These are phyloP conservation scores for Kockiozyma suomiensis DNA, from an alignment of 805 yeast species.

Conservation along the genomic window DNA sequence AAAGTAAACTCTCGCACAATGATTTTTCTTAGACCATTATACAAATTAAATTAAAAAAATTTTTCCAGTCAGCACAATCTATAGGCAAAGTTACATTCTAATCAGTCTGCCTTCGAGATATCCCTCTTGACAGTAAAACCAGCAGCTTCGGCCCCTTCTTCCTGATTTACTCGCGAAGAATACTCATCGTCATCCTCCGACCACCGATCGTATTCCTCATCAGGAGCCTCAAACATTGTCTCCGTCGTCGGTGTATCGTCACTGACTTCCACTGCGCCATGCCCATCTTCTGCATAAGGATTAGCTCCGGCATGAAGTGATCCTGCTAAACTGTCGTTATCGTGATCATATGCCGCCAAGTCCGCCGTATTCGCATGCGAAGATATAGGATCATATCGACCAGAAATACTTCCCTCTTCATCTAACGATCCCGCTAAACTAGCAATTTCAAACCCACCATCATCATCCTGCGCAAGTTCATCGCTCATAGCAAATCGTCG, in stretches of 20 bases:
- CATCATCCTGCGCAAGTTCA: constrained; percentile 79
- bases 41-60: too few species aligned
- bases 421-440: constrained; percentile 33
- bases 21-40: too few species aligned
- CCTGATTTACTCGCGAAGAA: neutral
- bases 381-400: constrained; percentile 15
- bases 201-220: constrained; percentile 34
- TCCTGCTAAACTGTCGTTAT: constrained; percentile 25
- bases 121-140: constrained; percentile 9
- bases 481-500: constrained; percentile 92
- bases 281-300: constrained; percentile 12
- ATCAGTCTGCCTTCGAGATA: constrained; percentile 6
- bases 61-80: too few species aligned
- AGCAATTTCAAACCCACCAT: constrained; percentile 66
- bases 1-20: too few species aligned
- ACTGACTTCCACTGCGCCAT: neutral
- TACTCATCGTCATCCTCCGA: constrained; percentile 32
- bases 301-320: constrained; percentile 16
- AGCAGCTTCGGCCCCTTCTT: neutral
- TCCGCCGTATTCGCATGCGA: neutral
- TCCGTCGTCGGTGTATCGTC: constrained; percentile 7
- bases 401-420: constrained; percentile 17
- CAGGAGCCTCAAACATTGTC: constrained; percentile 34
- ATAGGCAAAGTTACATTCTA: neutral
- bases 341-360: constrained; percentile 13